Evolutionary conservation across 768 basidiomycete species (phyloP), one percentile per base, ranked within the genome.

Genomic region (Mycena leptocephala): DNA sequence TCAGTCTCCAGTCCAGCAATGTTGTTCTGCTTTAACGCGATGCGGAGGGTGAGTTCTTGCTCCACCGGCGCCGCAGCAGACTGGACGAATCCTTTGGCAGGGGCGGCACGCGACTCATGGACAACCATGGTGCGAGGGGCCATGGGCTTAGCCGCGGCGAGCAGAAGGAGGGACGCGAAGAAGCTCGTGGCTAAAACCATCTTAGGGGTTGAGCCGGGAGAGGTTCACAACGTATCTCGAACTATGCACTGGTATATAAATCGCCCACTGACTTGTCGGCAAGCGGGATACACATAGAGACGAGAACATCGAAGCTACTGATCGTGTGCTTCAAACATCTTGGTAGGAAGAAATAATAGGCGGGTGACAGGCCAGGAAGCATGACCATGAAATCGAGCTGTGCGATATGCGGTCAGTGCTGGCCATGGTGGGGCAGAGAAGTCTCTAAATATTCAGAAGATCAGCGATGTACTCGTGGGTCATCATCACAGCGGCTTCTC

Each of bases 141-240:
- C 67, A 69, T 62, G 46, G 74, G 74, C 53, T 53, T 75, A 3
- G 74, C 74, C 30, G 48, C 59, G 20, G 51, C 67, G 24, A 63
- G 35, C 30, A 74, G 26, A 8, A 74, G 32, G 46, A 68, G 20
- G 3, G 65, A 74, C 48, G 73, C 67, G 39, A 69, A 20, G 28
- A 69, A 32, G 61, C n/a, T 30, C 37, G 53, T 28, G 3, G 51
- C 48, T 2, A 75, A 18, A 32, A 70, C 74, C 73, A 74, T 74
- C 55, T 28, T 51, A 7, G 24, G 24, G 48, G n/a, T 51, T 26
- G 48, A n/a, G 14, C n/a, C 48, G n/a, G 24, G 24, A 16, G 9
- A 10, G 48, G 48, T 51, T 11, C 48, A 26, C n/a, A 16, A 16
- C 24, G 48, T 51, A 26, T 51, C 48, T 66, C 48, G 48, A 51